These are phyloP conservation scores for Solanum bukasovii DNA, from an alignment of 257 asterid genomes.

Conservation along the genomic window DNA sequence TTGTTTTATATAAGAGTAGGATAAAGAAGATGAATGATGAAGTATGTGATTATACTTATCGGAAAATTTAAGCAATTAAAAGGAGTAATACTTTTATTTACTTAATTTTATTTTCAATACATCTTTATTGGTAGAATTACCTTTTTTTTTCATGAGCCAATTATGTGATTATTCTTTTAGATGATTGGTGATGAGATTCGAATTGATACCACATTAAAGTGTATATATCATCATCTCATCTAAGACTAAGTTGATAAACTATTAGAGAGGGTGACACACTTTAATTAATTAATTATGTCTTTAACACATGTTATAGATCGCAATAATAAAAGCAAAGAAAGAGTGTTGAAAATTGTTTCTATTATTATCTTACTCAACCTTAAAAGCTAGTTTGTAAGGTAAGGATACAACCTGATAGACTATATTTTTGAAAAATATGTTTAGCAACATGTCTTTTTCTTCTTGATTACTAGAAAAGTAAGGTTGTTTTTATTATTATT, in stretches of 20 bases:
- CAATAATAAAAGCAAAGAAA: neutral
- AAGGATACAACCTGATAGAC: no score
- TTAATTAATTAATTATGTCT: neutral
- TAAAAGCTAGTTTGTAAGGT: neutral
- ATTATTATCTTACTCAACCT: neutral
- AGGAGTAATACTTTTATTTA: accelerated
- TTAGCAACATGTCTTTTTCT: no score
- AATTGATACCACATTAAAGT: no score
- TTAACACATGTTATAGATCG: no score
- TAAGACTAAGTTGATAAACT: neutral
- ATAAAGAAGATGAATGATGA: neutral
- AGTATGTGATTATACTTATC: neutral
- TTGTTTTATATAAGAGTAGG: neutral
- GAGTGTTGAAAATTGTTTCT: no score
- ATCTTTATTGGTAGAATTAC: neutral
- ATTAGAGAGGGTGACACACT: neutral
- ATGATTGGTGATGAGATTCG: no score
- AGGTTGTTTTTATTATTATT: no score
- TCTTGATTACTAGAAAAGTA: no score
- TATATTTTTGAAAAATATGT: no score
- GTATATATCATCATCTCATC: no score
- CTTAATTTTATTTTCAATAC: neutral
- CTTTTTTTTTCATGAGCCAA: neutral
- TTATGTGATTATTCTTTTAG: no score
- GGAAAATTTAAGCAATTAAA: neutral